Base-by-base conservation (phyloP, 1,284 basidiomycete genomes). In the Heterobasidion irregulare region DNA sequence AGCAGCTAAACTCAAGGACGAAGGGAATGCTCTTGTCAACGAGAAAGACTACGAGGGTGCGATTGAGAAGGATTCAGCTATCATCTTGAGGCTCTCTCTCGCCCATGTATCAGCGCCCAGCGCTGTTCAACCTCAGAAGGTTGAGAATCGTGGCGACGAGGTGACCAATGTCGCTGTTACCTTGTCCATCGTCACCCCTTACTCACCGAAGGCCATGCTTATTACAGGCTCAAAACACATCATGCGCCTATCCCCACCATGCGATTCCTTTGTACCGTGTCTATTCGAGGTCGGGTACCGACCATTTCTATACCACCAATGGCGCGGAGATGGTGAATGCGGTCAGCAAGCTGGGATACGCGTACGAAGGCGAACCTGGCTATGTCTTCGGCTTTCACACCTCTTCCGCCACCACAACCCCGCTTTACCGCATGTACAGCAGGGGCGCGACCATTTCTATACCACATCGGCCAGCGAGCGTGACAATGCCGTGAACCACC, bases 251-350 rank as follows among this genome's bases (percentile, higher is more conserved):
- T 41, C n/a, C 38, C 38, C 8, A 10, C 12, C 10, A n/a, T n/a
- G 38, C 38, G 38, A 41, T 41, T n/a, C 38, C 38, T 12, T n/a
- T 41, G 12, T 41, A 41, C 38, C 10, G 38, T 12, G 38, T 10
- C n/a, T 41, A 41, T 41, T 12, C 38, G 38, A 2, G 12, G 38
- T 41, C 38, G 4, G 38, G 38, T n/a, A 41, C 38, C 16, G 54
- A 60, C 49, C 57, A 60, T 45, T 55, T 58, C 48, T 60, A 58
- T 43, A 60, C 59, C 18, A 52, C 49, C 53, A 59, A 56, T 26
- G 48, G 19, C 4, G 41, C 48, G 15, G 59, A 60, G 56, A 47
- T 47, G 34, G 48, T 52, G 26, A 15, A 16, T 12, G 47, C 49
- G 13, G 47, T 52, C 15, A 47, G 53, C 18, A 44, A 55, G 12